A percentile compares a stretch with the other conserved stretches of the same genome.
phyloP scores from a whole-genome alignment of 768 basidiomycete species.

The Cystobasidium ongulense region DNA sequence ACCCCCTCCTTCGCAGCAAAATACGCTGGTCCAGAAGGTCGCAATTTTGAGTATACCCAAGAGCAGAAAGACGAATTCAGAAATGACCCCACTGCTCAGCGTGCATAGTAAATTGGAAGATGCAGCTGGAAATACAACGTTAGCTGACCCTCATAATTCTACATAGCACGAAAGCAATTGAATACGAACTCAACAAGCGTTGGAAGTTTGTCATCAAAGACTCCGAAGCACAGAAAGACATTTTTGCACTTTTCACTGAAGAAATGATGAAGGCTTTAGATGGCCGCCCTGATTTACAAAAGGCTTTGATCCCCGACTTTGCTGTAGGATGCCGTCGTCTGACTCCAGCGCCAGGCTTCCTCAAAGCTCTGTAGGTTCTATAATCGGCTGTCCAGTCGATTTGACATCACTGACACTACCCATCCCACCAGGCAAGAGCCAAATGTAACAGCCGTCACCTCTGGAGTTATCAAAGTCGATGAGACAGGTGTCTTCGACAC shows the following conservation, averaged over 20 bases:
- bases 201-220: constrained; percentile 29
- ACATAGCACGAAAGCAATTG: constrained; percentile 11
- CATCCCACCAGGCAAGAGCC: neutral
- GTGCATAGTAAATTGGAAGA: neutral
- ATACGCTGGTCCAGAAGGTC: constrained; percentile 35
- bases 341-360: constrained; percentile 32
- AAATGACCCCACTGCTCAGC: constrained; percentile 11
- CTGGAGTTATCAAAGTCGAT: constrained; percentile 26
- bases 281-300: constrained; percentile 5
- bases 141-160: neutral
- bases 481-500: constrained; percentile 35
- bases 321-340: constrained; percentile 30
- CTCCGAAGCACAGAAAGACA: constrained; percentile 11
- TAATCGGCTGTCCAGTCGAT: neutral
- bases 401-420: neutral
- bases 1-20: constrained; percentile 36
- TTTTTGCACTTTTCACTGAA: constrained; percentile 22
- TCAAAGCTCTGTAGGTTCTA: constrained; percentile 19
- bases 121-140: too few species aligned
- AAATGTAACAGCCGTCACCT: constrained; percentile 27
- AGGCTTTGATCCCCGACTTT: constrained; percentile 30
- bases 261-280: constrained; percentile 16
- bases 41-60: constrained; percentile 37
- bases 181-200: constrained; percentile 31
- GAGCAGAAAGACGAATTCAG: constrained; percentile 33